Evolutionary conservation across 768 basidiomycete species (phyloP).

Genomic region (Imleria badia): DNA sequence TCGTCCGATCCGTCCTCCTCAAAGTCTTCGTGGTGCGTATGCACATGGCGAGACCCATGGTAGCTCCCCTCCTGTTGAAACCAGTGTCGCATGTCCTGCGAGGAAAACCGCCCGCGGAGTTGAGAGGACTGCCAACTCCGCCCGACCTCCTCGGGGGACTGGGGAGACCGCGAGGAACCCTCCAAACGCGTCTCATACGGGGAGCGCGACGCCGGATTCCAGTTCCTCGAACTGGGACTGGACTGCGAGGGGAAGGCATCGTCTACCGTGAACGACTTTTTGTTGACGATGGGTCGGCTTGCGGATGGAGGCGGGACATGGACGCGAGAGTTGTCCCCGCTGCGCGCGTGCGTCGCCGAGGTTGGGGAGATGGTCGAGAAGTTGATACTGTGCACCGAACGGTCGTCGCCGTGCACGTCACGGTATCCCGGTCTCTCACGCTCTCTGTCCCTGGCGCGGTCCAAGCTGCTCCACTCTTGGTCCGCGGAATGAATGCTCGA

Average conservation of each 20-base stretch:
- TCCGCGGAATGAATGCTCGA: slow-evolving; percentile 26
- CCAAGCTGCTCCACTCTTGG: slow-evolving; percentile 29
- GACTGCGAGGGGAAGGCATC: slow-evolving; percentile 22
- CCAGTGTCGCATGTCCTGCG: slow-evolving; percentile 32
- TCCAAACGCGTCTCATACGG: slow-evolving; percentile 32
- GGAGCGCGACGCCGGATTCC: slow-evolving; percentile 21
- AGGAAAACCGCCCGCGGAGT: slow-evolving; percentile 26
- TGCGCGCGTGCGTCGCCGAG: slow-evolving; percentile 14
- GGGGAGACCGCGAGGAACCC: slow-evolving; percentile 29
- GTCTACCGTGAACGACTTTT: slow-evolving; percentile 29
- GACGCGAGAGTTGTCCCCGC: slow-evolving; percentile 13
- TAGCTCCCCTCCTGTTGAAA: slow-evolving; percentile 22
- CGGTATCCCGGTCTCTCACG: slow-evolving; percentile 19
- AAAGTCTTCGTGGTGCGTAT: slow-evolving; percentile 29
- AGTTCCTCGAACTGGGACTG: slow-evolving; percentile 22
- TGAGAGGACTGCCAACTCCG: slow-evolving; percentile 33
- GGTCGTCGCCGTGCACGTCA: slow-evolving; percentile 25
- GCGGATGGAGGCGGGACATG: slow-evolving; percentile 28
- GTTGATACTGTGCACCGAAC: slow-evolving; percentile 10
- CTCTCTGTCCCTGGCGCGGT: slow-evolving; percentile 25
- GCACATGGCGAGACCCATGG: slow-evolving; percentile 19
- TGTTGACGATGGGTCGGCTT: slow-evolving; percentile 32
- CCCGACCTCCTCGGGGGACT: slow-evolving; percentile 28
- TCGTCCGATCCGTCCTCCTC: slow-evolving; percentile 33
- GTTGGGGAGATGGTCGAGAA: slow-evolving; percentile 13